A percentile compares a stretch with the other conserved stretches of the same genome.
These are phyloP conservation scores for Elymus sibiricus DNA, from an alignment of 176 grass and related monocot genomes.

Conservation along the genomic window DNA sequence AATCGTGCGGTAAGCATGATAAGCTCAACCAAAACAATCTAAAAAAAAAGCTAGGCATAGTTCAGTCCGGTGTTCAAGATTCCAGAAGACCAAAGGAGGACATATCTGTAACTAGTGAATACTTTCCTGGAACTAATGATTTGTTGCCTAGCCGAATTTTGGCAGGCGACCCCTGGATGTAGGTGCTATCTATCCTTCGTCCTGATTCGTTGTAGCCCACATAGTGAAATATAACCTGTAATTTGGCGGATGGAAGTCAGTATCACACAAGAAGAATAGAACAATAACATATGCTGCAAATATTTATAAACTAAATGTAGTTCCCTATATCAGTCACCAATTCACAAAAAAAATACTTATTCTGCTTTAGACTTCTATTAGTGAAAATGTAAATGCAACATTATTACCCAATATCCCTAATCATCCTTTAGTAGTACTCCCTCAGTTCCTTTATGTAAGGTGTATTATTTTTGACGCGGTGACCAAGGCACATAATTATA, in stretches of 20 bases:
- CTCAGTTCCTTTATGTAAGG: no score
- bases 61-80: background rate
- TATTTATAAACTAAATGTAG: background rate
- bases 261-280: constrained; percentile 15
- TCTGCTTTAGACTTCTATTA: background rate
- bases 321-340: background rate
- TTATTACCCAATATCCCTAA: background rate
- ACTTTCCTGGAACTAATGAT: constrained; percentile 93
- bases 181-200: constrained; percentile 95
- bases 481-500: no score
- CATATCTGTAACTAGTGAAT: background rate
- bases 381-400: background rate
- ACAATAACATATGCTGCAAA: constrained; percentile 8
- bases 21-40: no score
- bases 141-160: constrained; percentile 97
- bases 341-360: background rate
- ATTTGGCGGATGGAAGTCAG: constrained; percentile 26
- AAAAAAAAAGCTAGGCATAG: background rate
- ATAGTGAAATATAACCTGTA: constrained; percentile 85
- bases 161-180: constrained; percentile 82
- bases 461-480: no score
- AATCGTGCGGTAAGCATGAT: no score
- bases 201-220: constrained; percentile 95
- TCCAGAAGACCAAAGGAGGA: background rate
- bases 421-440: constrained; percentile 14